Evolutionary conservation across 345 rosid genomes (phyloP), one percentile per base, ranked within the genome.

Genomic region (Ailanthus altissimus): DNA sequence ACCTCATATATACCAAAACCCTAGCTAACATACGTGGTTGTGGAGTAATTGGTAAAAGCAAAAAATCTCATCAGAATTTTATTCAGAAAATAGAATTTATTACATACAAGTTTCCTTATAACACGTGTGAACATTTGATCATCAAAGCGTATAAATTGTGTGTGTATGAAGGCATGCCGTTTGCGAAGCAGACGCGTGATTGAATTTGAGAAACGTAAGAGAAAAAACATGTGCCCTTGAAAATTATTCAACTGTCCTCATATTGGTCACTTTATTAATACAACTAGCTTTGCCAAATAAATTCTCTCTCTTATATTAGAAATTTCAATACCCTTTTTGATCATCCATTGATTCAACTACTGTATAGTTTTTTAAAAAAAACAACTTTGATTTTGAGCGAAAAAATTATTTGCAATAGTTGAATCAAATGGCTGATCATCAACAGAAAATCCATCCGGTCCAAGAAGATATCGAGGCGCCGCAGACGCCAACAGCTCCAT

Each of bases 391-490:
- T 36, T 6, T 68, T 6, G 1, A 46, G 23, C 23, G 66, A 6
- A 21, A 23, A 12, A 2, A 64, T 20, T 66, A 13, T 12, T 2
- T 14, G 0, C 3, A 43, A 1, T 5, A 13, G 0, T 23, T 6
- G 15, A 6, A 1, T 8, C 36, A 78, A 13, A 85, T 89, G 92
- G 84, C 97, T 43, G 94, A 89, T 45, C 92, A 89, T 45, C 92
- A 84, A 5, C 91, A 85, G 64, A 89, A 53, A 81, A 82, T 94
- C 77, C 89, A 93, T 75, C 98, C 98, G 0, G 78, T 85, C 11
- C 82, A 43, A 7, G 95, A 51, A 18, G 97, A 93, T 53, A 80
- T 80, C 0, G 98, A 91, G 86, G 84, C 90, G 63, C 8, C 81
- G 0, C 79, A 68, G 2, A 46, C 75, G 14, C 85, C 92, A 5